Percentiles rank a stretch among this genome's conserved stretches.
Conservation (phyloP, 2,329 filamentous ascomycete species). For the Cladosporium sphaerospermum region DNA sequence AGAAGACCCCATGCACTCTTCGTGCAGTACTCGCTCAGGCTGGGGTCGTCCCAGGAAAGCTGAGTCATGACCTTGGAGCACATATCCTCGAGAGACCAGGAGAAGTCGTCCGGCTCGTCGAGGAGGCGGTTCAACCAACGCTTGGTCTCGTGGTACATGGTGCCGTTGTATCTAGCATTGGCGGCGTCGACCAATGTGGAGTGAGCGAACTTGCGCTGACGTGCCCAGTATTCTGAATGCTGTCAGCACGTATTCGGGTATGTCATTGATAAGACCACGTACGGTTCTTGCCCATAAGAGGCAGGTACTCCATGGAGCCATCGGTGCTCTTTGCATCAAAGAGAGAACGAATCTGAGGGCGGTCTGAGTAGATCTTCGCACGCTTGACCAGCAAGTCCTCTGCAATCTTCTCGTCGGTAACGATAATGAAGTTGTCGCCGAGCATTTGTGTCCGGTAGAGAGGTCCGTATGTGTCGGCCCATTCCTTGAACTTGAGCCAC, state of each 20-base stretch:
- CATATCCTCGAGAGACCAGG: conserved; percentile 50
- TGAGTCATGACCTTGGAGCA: conserved; percentile 52
- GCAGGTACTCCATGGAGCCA: conserved; percentile 52
- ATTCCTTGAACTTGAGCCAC: conserved; percentile 49
- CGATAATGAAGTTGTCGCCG: conserved; percentile 41
- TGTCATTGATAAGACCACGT: conserved; percentile 20
- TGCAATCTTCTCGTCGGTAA: conserved; percentile 47
- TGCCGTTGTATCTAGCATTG: conserved; percentile 40
- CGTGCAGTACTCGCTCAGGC: conserved; percentile 43
- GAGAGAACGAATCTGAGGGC: conserved; percentile 45
- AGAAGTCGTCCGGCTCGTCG: conserved; percentile 46
- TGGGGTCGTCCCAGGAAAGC: conserved; percentile 49
- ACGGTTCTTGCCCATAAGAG: conserved; percentile 52
- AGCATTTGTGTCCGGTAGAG: conserved; percentile 32
- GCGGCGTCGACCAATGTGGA: conserved; percentile 43
- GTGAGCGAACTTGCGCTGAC: conserved; percentile 49
- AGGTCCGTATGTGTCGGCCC: conserved; percentile 30
- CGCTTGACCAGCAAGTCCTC: conserved; percentile 49
- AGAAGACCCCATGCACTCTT: conserved; percentile 51
- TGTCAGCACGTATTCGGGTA: not conserved
- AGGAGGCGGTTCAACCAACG: conserved; percentile 47
- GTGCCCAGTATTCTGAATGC: conserved; percentile 47
- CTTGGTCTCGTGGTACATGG: conserved; percentile 50
- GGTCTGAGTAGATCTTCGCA: conserved; percentile 48
- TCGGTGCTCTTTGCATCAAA: conserved; percentile 50